Conservation (phyloP, 441 rosid genomes). For the Cnidoscolus chayamansa region DNA sequence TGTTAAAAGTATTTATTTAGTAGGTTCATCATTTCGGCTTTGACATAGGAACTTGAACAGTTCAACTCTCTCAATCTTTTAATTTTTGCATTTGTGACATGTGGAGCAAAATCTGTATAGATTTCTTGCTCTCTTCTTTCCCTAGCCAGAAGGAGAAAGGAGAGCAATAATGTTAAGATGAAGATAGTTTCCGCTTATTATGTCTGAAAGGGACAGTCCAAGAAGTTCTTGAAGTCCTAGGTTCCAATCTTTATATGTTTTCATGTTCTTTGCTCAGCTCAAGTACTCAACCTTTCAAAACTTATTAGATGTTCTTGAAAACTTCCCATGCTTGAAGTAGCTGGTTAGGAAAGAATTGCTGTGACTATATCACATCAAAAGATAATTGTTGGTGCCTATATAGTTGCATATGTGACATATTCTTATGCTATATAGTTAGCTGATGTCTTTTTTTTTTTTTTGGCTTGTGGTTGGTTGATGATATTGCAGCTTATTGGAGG, state of each 20-base stretch:
- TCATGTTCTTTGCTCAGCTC: neutral
- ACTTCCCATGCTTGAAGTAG: neutral
- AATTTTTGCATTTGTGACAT: neutral
- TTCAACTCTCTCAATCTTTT: neutral
- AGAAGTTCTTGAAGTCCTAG: neutral
- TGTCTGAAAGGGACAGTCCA: neutral
- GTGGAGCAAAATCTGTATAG: neutral
- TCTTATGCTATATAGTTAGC: neutral
- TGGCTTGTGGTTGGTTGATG: constrained; percentile 7
- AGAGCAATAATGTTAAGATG: neutral
- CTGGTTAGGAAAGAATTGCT: no score
- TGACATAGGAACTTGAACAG: neutral
- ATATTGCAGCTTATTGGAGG: constrained; percentile 48
- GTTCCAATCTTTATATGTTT: neutral
- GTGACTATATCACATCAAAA: no score
- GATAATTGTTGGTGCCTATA: no score
- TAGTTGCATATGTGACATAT: neutral
- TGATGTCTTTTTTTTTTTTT: neutral
- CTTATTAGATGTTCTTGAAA: neutral
- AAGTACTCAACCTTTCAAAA: neutral
- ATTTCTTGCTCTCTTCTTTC: neutral
- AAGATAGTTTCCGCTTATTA: neutral
- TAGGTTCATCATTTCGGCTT: neutral
- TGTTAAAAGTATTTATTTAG: neutral
- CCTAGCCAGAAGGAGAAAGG: neutral